phyloP scores from a whole-genome alignment of 2,329 filamentous ascomycete species.

The Hymenotorrendiella dingleyae region DNA sequence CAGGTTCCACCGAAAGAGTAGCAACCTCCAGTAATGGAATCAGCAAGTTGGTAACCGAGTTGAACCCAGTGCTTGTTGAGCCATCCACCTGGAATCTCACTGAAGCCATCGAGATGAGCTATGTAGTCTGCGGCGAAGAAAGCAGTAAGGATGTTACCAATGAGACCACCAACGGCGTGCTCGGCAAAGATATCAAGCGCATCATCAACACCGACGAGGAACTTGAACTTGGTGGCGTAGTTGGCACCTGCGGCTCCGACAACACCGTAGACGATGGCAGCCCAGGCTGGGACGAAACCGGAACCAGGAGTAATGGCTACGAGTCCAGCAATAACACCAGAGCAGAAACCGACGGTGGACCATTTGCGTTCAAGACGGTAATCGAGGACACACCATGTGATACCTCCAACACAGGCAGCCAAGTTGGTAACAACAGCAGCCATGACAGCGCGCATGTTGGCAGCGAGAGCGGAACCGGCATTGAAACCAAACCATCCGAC shows the following conservation, averaged over 20 bases:
- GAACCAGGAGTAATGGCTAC: constrained; percentile 87
- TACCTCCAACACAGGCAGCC: constrained; percentile 74
- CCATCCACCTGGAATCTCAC: constrained; percentile 69
- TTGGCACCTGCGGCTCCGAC: constrained; percentile 75
- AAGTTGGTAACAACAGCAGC: constrained; percentile 82
- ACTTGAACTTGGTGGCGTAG: constrained; percentile 88
- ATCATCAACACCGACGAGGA: constrained; percentile 73
- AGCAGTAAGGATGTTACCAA: constrained; percentile 72
- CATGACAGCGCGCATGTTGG: constrained; percentile 81
- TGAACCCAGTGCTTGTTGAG: constrained; percentile 79
- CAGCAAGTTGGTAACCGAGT: constrained; percentile 76
- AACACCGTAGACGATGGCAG: constrained; percentile 72
- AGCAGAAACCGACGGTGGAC: constrained; percentile 91
- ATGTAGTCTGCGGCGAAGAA: constrained; percentile 81
- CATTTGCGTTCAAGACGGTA: constrained; percentile 86
- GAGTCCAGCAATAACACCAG: constrained; percentile 78
- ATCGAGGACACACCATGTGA: constrained; percentile 86
- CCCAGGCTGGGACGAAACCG: constrained; percentile 77
- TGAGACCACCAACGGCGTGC: constrained; percentile 70
- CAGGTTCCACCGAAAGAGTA: constrained; percentile 78
- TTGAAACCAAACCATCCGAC: constrained; percentile 97
- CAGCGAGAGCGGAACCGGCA: constrained; percentile 72
- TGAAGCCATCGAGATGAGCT: constrained; percentile 68
- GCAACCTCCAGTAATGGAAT: constrained; percentile 66
- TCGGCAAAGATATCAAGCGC: constrained; percentile 86